Evolutionary conservation across 179 eudicot genomes (phyloP).

Genomic region (Dionaea muscipula): DNA sequence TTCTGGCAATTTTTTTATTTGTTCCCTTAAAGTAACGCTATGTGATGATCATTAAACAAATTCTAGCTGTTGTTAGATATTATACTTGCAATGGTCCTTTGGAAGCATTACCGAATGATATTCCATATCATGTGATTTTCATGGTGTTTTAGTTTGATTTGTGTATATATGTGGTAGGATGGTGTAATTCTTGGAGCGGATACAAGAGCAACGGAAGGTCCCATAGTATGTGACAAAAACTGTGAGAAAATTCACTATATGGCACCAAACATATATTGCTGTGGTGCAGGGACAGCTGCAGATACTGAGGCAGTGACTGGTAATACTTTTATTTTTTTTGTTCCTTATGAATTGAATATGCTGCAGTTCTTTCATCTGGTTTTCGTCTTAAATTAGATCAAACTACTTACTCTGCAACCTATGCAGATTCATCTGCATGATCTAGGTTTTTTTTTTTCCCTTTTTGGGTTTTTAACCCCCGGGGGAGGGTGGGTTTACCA

Average conservation of each 20-base stretch:
- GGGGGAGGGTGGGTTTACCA: too few relatives aligned
- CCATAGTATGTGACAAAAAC: constrained; percentile 88
- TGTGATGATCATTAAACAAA: too few relatives aligned
- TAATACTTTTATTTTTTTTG: constrained; percentile 8
- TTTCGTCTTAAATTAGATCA: not conserved
- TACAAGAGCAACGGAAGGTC: constrained; percentile 94
- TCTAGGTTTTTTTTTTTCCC: too few relatives aligned
- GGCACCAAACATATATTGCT: constrained; percentile 96
- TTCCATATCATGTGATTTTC: too few relatives aligned
- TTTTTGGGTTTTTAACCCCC: too few relatives aligned
- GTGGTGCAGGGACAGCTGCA: constrained; percentile 99
- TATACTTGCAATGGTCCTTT: too few relatives aligned
- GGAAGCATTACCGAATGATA: too few relatives aligned
- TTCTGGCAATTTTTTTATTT: too few relatives aligned
- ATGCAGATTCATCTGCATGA: too few relatives aligned
- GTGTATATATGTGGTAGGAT: constrained; percentile 27
- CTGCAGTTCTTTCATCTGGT: not conserved
- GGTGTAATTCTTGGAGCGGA: constrained; percentile 98
- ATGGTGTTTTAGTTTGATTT: not conserved
- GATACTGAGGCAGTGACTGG: constrained; percentile 98
- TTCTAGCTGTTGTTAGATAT: too few relatives aligned
- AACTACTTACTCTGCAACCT: too few relatives aligned
- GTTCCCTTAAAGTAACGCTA: too few relatives aligned
- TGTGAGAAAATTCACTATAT: constrained; percentile 95
- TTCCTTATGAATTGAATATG: not conserved